phyloP scores from a whole-genome alignment of 2,329 filamentous ascomycete species.

The Fusarium succisae region DNA sequence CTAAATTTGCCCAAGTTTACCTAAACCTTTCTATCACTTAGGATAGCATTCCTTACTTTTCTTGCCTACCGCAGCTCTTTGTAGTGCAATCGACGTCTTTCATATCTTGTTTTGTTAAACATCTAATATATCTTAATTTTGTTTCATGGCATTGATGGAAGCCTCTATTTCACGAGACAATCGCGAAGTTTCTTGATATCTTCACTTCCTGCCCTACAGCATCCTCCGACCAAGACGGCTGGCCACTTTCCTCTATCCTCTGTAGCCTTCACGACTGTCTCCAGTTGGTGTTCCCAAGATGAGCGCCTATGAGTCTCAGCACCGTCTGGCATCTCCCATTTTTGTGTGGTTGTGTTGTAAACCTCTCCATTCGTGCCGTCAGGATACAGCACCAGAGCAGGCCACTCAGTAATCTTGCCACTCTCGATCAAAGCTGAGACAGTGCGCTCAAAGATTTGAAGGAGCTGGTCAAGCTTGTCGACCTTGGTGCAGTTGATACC shows the following conservation, averaged over 20 bases:
- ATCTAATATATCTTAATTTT: background rate
- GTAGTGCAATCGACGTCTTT: background rate
- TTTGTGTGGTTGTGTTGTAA: constrained; percentile 70
- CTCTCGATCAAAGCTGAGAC: constrained; percentile 50
- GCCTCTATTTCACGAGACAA: constrained; percentile 18
- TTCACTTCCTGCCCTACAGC: constrained; percentile 58
- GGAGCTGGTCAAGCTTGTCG: constrained; percentile 64
- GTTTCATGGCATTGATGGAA: background rate
- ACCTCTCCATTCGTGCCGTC: constrained; percentile 75
- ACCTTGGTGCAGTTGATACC: constrained; percentile 77
- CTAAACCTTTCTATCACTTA: background rate
- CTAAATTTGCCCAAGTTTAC: background rate
- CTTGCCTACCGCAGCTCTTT: background rate
- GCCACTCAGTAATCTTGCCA: constrained; percentile 52
- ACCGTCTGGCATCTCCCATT: constrained; percentile 61
- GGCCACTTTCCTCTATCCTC: constrained; percentile 52
- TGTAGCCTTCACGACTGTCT: constrained; percentile 51
- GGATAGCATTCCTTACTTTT: background rate
- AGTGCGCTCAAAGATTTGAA: constrained; percentile 64
- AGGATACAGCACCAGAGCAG: constrained; percentile 70
- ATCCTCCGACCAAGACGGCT: constrained; percentile 61
- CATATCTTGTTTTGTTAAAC: background rate
- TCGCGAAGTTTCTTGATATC: constrained; percentile 47
- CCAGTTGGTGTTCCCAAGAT: constrained; percentile 59
- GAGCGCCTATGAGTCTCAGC: constrained; percentile 26